These are phyloP conservation scores for Macadamia tetraphylla DNA, from an alignment of 164 flowering plant genomes.

Conservation along the genomic window DNA sequence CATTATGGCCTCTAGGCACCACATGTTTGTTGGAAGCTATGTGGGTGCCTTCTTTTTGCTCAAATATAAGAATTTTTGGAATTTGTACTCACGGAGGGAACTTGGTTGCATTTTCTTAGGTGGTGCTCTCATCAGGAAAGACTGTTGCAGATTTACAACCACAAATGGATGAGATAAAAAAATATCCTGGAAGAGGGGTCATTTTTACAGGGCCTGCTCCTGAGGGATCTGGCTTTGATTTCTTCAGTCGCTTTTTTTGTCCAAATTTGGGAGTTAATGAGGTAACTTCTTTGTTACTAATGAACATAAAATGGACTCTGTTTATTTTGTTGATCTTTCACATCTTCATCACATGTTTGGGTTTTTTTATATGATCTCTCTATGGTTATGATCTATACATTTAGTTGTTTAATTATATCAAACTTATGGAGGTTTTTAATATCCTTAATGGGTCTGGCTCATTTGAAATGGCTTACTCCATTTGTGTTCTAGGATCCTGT, in stretches of 20 bases:
- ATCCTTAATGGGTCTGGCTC: neutral
- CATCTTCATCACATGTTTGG: too few relatives aligned
- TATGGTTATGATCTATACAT: too few relatives aligned
- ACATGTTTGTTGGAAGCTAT: neutral
- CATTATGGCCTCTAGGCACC: too few relatives aligned
- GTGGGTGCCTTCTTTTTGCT: too few relatives aligned
- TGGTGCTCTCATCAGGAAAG: conserved; percentile 28
- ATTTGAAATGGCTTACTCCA: too few relatives aligned
- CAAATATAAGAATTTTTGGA: too few relatives aligned
- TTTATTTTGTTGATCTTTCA: neutral
- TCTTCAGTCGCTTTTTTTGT: conserved; percentile 34
- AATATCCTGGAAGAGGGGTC: conserved; percentile 30
- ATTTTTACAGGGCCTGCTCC: conserved; percentile 31
- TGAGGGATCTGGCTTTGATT: conserved; percentile 30
- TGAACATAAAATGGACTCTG: neutral
- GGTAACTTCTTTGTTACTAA: conserved; percentile 17
- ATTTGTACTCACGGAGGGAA: neutral
- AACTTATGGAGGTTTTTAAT: neutral
- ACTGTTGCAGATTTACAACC: conserved; percentile 28
- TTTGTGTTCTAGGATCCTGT: conserved; percentile 65
- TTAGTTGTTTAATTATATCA: too few relatives aligned
- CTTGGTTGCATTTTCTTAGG: conserved; percentile 18
- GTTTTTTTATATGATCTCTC: too few relatives aligned
- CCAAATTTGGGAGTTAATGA: conserved; percentile 33
- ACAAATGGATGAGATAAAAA: conserved; percentile 24